phyloP scores from a whole-genome alignment of 108 stramenopile genomes.

The Cyclotella kingstonii region DNA sequence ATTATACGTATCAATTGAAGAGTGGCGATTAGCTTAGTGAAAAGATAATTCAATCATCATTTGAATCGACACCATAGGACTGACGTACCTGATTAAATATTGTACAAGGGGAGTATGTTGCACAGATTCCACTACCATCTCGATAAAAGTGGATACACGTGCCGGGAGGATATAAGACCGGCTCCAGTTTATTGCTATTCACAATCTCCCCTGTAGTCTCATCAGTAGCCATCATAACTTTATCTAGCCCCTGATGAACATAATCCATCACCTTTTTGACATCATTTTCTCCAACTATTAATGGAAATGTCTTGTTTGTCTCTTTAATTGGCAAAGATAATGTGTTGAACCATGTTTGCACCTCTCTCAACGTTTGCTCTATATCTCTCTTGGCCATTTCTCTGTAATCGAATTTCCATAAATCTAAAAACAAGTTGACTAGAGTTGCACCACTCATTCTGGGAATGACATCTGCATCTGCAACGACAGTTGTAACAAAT shows the following conservation, averaged over 20 bases:
- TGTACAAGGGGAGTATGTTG: slow-evolving; percentile 66
- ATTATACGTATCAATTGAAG: background rate
- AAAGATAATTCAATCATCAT: background rate
- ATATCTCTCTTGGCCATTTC: slow-evolving; percentile 55
- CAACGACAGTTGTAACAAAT: slow-evolving; percentile 68
- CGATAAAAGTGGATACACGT: slow-evolving; percentile 79
- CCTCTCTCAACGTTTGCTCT: slow-evolving; percentile 51
- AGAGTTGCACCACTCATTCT: slow-evolving; percentile 67
- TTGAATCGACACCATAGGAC: background rate
- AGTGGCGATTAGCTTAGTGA: background rate
- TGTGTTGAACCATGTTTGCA: slow-evolving; percentile 31
- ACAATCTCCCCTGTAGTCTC: background rate
- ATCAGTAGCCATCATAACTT: slow-evolving; percentile 2
- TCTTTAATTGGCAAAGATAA: slow-evolving; percentile 8
- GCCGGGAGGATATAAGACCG: slow-evolving; percentile 56
- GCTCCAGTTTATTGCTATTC: slow-evolving; percentile 24
- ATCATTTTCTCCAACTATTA: slow-evolving; percentile 33
- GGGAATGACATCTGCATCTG: slow-evolving; percentile 73
- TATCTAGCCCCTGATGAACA: slow-evolving; percentile 31
- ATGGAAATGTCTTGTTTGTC: slow-evolving; percentile 12
- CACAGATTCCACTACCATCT: slow-evolving; percentile 68
- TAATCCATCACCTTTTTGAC: slow-evolving; percentile 43
- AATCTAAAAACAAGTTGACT: slow-evolving; percentile 58
- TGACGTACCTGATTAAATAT: slow-evolving; percentile 59
- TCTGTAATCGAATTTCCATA: slow-evolving; percentile 60